Evolutionary conservation across 257 asterid genomes (phyloP).

Genomic region (Hygrophila difformis): DNA sequence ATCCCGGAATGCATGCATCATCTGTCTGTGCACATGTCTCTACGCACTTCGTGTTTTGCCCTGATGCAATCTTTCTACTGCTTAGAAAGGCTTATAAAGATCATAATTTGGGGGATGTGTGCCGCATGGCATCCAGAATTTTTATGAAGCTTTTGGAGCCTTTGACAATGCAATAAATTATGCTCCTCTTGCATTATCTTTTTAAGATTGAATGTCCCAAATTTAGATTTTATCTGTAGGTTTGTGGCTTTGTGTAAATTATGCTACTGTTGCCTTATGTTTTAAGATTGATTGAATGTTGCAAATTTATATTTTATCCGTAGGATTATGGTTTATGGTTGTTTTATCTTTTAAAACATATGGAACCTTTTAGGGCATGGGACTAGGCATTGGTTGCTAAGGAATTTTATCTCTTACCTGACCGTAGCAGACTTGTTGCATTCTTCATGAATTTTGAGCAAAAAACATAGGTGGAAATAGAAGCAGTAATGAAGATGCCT

Average conservation of each 20-base stretch:
- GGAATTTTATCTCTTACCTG: too few relatives aligned
- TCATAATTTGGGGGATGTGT: constrained; percentile 60
- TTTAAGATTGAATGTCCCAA: too few relatives aligned
- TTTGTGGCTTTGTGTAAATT: too few relatives aligned
- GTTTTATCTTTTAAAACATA: too few relatives aligned
- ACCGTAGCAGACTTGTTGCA: too few relatives aligned
- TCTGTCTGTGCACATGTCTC: constrained; percentile 44
- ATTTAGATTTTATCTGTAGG: too few relatives aligned
- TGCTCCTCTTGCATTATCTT: too few relatives aligned
- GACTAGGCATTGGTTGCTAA: constrained; percentile 91
- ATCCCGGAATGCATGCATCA: constrained; percentile 53
- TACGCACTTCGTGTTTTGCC: constrained; percentile 63
- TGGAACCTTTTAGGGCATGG: constrained; percentile 96
- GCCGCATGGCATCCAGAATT: constrained; percentile 78
- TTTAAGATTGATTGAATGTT: too few relatives aligned
- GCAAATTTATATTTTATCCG: too few relatives aligned
- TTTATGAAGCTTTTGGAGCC: constrained; percentile 53
- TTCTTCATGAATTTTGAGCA: too few relatives aligned
- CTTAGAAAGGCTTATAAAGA: constrained; percentile 87
- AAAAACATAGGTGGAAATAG: constrained; percentile 22
- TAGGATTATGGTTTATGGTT: too few relatives aligned
- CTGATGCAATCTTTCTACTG: constrained; percentile 64
- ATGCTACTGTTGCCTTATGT: too few relatives aligned
- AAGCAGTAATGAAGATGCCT: constrained; percentile 22
- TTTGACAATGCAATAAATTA: constrained; percentile 30